Conservation (phyloP, 257 asterid genomes). For the Galeopsis tetrahit region DNA sequence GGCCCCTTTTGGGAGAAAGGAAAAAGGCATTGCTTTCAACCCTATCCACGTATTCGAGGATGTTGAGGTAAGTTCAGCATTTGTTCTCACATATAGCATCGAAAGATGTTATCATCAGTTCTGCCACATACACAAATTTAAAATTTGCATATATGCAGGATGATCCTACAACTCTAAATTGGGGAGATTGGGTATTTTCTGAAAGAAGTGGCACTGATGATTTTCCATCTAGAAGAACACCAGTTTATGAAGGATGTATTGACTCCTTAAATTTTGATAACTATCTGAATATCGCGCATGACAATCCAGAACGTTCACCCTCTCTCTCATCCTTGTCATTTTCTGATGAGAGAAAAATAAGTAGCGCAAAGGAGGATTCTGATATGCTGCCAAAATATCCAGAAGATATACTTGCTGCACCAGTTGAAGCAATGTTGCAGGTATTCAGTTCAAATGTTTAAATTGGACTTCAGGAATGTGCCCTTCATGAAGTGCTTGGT, state of each 20-base stretch:
- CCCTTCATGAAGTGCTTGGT: constrained; percentile 18
- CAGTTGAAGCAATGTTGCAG: constrained; percentile 34
- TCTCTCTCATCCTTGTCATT: constrained; percentile 33
- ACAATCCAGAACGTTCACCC: constrained; percentile 30
- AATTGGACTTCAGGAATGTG: constrained; percentile 17
- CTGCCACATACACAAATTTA: constrained; percentile 8
- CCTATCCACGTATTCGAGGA: constrained; percentile 83
- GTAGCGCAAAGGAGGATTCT: constrained; percentile 33
- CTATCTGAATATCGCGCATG: constrained; percentile 38
- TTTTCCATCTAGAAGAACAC: constrained; percentile 48
- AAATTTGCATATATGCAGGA: constrained; percentile 54
- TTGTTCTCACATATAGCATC: constrained; percentile 33
- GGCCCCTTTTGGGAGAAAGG: constrained; percentile 53
- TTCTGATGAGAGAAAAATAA: constrained; percentile 33
- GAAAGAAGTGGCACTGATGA: constrained; percentile 47
- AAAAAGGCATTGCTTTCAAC: constrained; percentile 54
- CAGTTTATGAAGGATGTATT: constrained; percentile 53
- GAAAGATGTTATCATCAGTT: constrained; percentile 1
- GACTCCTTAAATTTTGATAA: constrained; percentile 69
- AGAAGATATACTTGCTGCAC: constrained; percentile 36
- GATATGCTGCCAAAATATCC: constrained; percentile 37
- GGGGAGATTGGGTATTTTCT: constrained; percentile 78
- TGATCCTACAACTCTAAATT: constrained; percentile 51
- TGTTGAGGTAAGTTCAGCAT: constrained; percentile 58
- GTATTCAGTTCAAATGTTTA: constrained; percentile 37